Evolutionary conservation across 805 yeast species (phyloP), one percentile per base, ranked within the genome.

Genomic region (Pichia sporocuriosa): DNA sequence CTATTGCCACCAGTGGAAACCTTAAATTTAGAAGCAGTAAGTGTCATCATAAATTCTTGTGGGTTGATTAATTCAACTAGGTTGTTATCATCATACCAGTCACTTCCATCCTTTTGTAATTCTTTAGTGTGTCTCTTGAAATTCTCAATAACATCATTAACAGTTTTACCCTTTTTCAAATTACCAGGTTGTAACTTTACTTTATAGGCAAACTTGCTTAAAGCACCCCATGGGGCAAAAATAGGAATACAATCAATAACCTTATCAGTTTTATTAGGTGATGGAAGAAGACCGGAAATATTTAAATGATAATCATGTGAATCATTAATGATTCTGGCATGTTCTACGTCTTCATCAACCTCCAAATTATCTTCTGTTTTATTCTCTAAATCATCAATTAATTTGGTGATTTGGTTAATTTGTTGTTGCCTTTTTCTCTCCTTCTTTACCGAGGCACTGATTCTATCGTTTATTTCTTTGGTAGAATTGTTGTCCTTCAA

Each of bases 191-290:
- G 84, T 24, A 90, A 63, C 58, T 90, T 90, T 27, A 85, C 81
- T 58, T 87, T 87, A 63, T 84, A 88, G 54, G 84, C 80, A 59
- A 72, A 76, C 57, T 83, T 83, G 45, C 67, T 71, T 48, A 93
- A 59, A 0, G 97, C 72, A 11, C 75, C 62, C 96, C 96, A 93
- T 2, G 98, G 98, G 0, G 93, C 97, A 69, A 88, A 90, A 16
- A 86, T 79, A 1, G 96, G 94, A 11, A 90, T 73, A 6, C 84
- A 77, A 43, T 79, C 84, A 10, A 68, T 53, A 10, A 84, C 65
- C 3, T 54, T 63, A 54, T 84, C 95, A 1, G 63, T 56, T 23
- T 64, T 54, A 10, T 62, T 57, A 1, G 79, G 79, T 26, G 72
- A 68, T 13, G 67, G 43, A 20, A 72, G 54, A 21, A 75, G 58